Conservation (phyloP, 208 protist genomes). For the Phytomonas sp. region DNA sequence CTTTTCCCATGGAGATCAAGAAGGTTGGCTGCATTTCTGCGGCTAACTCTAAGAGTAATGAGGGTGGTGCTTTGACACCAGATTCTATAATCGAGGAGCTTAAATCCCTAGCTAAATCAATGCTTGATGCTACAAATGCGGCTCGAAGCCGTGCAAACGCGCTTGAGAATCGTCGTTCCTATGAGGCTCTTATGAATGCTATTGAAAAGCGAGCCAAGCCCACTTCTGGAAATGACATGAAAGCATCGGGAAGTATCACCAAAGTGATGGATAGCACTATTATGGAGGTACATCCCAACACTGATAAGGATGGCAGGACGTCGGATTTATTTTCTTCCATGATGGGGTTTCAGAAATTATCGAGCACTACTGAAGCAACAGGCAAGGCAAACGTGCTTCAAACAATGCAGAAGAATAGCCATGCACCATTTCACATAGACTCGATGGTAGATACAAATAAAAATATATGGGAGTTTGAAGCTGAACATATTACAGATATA, state of each 20-base stretch:
- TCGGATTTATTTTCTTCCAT: too few relatives aligned
- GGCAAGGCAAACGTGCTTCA: too few relatives aligned
- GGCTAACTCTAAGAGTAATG: neutral
- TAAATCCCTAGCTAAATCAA: conserved; percentile 70
- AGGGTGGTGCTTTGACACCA: conserved; percentile 15
- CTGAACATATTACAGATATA: too few relatives aligned
- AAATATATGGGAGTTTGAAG: too few relatives aligned
- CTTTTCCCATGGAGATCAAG: neutral
- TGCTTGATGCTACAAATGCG: conserved; percentile 74
- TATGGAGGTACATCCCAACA: too few relatives aligned
- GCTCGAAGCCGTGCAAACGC: conserved; percentile 41
- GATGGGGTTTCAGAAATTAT: too few relatives aligned
- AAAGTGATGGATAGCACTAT: neutral
- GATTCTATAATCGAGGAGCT: conserved; percentile 81
- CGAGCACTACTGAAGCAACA: too few relatives aligned
- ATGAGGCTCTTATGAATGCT: conserved; percentile 61
- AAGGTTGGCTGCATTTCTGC: too few relatives aligned
- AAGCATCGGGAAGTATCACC: neutral
- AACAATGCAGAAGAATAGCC: too few relatives aligned
- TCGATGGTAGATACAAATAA: too few relatives aligned
- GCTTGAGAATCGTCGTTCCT: conserved; percentile 43
- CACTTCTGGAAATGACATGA: neutral
- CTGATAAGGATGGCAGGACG: too few relatives aligned
- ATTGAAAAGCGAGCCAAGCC: conserved; percentile 30
- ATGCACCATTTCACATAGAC: too few relatives aligned